phyloP scores from a whole-genome alignment of 257 asterid genomes.

The Nicotiana benthamiana region DNA sequence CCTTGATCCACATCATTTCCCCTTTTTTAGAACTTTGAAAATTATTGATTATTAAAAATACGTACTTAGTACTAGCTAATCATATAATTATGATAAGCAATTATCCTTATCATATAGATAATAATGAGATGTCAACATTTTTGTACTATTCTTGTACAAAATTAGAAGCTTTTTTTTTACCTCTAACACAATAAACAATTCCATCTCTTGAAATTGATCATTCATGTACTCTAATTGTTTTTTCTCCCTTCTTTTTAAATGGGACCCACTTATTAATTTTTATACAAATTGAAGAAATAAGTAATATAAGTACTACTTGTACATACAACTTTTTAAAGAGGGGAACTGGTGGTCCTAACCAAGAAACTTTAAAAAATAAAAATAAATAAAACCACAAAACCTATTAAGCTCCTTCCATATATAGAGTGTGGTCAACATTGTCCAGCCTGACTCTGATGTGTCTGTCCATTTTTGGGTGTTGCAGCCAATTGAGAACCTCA shows the following conservation, averaged over 20 bases:
- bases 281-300: too few species aligned
- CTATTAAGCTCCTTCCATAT: not conserved
- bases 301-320: not conserved
- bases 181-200: not conserved
- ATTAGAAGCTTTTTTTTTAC: not conserved
- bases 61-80: not conserved
- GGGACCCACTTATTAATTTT: not conserved
- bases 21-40: not conserved
- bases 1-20: not conserved
- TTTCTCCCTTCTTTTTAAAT: too few species aligned
- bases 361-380: too few species aligned
- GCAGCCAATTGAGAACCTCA: not conserved
- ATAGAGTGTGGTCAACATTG: not conserved
- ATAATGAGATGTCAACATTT: not conserved
- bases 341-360: not conserved
- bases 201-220: not conserved
- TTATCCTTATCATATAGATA: not conserved
- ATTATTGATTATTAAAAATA: too few species aligned
- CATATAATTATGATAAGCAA: not conserved
- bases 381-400: not conserved
- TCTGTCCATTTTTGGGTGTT: slow-evolving; percentile 23
- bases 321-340: too few species aligned
- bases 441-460: not conserved
- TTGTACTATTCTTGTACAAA: not conserved
- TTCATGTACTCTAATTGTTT: not conserved